phyloP scores from a whole-genome alignment of 768 basidiomycete species.

The Boletus huronensis region DNA sequence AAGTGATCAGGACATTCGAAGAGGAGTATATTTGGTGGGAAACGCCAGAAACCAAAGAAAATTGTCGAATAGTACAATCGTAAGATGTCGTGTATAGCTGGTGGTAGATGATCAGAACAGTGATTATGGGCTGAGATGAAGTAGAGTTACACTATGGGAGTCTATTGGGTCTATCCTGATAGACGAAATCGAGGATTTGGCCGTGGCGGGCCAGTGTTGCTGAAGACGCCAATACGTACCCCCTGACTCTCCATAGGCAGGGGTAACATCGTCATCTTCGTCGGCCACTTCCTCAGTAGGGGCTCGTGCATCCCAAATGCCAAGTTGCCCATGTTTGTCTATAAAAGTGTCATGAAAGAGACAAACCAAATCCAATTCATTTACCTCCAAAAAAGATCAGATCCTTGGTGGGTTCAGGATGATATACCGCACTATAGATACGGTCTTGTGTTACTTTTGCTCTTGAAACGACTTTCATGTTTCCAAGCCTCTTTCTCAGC shows the following conservation, averaged over 20 bases:
- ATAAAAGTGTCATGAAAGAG: conserved; percentile 1
- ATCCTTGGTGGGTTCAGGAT: conserved; percentile 77
- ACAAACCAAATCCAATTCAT: background rate
- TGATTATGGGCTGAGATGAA: background rate
- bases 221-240: conserved; percentile 81
- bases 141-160: conserved; percentile 57
- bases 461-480: conserved; percentile 63
- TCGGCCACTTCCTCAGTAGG: conserved; percentile 60
- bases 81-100: conserved; percentile 82
- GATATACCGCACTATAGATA: conserved; percentile 76
- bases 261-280: conserved; percentile 52
- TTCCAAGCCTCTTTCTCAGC: conserved; percentile 51
- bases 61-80: conserved; percentile 70
- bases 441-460: conserved; percentile 78
- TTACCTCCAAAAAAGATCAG: conserved; percentile 84
- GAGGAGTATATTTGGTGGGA: conserved; percentile 67
- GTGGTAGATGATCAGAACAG: background rate
- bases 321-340: conserved; percentile 84
- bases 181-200: conserved; percentile 75
- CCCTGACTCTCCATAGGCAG: conserved; percentile 45
- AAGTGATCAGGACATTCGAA: conserved; percentile 57
- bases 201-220: conserved; percentile 77
- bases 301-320: conserved; percentile 84
- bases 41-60: conserved; percentile 69
- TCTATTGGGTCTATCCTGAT: conserved; percentile 76